Evolutionary conservation across 345 rosid genomes (phyloP).

Genomic region (Arabidopsis suecica): DNA sequence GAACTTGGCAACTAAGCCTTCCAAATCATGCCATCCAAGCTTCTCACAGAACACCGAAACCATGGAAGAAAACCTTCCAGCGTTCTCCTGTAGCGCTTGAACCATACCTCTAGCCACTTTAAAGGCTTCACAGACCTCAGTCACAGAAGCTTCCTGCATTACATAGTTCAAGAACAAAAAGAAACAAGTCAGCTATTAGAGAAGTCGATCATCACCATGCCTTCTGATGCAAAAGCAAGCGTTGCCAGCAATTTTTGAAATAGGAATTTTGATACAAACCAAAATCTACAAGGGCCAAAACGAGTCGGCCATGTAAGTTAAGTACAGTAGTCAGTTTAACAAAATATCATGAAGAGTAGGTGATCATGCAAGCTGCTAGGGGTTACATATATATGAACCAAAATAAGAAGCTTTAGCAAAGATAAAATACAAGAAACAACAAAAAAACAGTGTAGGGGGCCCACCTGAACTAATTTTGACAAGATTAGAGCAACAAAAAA

Average conservation of each 20-base stretch:
- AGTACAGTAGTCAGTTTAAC: slow-evolving; percentile 14
- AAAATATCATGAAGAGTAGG: slow-evolving; percentile 19
- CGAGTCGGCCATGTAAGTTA: slow-evolving; percentile 17
- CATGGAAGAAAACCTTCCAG: slow-evolving; percentile 99
- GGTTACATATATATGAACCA: slow-evolving; percentile 19
- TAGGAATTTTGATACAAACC: slow-evolving; percentile 8
- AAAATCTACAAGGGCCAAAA: slow-evolving; percentile 23
- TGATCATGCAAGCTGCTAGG: slow-evolving; percentile 34
- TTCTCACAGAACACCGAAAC: slow-evolving; percentile 95
- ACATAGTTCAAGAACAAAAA: slow-evolving; percentile 34
- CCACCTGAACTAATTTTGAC: slow-evolving; percentile 92
- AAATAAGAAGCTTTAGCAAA: slow-evolving; percentile 14
- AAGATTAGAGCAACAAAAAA: slow-evolving; percentile 96
- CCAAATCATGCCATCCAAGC: slow-evolving; percentile 97
- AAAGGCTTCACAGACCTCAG: slow-evolving; percentile 92
- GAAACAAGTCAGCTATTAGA: slow-evolving; percentile 14
- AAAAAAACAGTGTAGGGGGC: slow-evolving; percentile 21
- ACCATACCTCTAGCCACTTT: slow-evolving; percentile 98
- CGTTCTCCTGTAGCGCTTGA: slow-evolving; percentile 94
- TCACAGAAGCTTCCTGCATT: slow-evolving; percentile 84
- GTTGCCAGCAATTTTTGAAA: neutral
- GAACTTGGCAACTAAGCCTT: slow-evolving; percentile 86
- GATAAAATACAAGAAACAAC: slow-evolving; percentile 17
- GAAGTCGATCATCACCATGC: slow-evolving; percentile 23
- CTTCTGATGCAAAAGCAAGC: slow-evolving; percentile 17